phyloP scores from a whole-genome alignment of 2,329 filamentous ascomycete genomes.

The Fusarium sacchari region DNA sequence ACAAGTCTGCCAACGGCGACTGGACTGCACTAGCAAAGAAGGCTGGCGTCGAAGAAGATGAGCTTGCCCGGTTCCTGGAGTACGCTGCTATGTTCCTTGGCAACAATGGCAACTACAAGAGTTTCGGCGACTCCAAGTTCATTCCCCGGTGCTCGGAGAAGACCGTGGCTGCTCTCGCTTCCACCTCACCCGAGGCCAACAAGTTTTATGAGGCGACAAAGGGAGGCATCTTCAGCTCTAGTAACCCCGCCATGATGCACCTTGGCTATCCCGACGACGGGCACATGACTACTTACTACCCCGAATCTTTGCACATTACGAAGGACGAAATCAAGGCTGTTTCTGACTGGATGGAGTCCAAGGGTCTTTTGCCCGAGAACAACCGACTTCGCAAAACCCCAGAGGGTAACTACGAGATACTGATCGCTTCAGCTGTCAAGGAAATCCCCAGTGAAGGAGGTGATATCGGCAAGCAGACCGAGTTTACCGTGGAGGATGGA shows the following conservation, averaged over 20 bases:
- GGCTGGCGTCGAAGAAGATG: conserved; percentile 70
- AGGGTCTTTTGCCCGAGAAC: conserved; percentile 78
- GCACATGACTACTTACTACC: conserved; percentile 86
- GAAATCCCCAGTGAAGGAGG: conserved; percentile 69
- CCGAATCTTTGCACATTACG: conserved; percentile 77
- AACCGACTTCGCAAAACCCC: conserved; percentile 76
- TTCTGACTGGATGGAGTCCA: conserved; percentile 77
- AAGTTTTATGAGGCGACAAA: conserved; percentile 73
- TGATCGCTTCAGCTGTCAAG: conserved; percentile 76
- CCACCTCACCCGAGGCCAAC: conserved; percentile 67
- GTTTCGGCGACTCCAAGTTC: conserved; percentile 87
- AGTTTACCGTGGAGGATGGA: conserved; percentile 69
- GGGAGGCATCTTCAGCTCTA: conserved; percentile 76
- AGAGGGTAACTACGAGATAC: conserved; percentile 73
- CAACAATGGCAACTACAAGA: conserved; percentile 87
- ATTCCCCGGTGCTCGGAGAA: conserved; percentile 75
- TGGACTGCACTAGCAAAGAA: conserved; percentile 75
- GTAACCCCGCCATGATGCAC: conserved; percentile 73
- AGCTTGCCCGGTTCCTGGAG: conserved; percentile 76
- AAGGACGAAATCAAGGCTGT: conserved; percentile 78
- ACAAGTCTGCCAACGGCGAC: conserved; percentile 73
- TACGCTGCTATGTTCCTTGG: conserved; percentile 83
- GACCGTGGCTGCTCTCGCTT: conserved; percentile 72
- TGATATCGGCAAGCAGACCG: conserved; percentile 73
- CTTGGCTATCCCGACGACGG: conserved; percentile 79